Evolutionary conservation across 768 basidiomycete species (phyloP).

Genomic region (Mycena metata): DNA sequence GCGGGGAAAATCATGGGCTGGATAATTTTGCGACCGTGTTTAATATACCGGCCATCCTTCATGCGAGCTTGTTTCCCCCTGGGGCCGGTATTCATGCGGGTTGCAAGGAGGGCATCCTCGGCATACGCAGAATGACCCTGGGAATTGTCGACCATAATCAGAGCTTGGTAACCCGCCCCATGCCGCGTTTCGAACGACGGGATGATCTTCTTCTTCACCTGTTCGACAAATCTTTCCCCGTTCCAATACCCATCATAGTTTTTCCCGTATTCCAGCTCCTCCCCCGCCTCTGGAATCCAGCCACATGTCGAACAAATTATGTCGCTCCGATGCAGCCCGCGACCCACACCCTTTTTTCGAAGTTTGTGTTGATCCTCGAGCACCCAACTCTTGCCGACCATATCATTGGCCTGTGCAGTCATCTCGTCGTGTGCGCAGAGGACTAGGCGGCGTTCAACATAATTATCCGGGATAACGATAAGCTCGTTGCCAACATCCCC

Average conservation of each 20-base stretch:
- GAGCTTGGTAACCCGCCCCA: conserved; percentile 48
- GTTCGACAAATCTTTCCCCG: conserved; percentile 40
- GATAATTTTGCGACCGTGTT: background rate
- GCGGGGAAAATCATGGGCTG: background rate
- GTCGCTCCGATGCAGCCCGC: conserved; percentile 45
- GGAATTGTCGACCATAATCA: conserved; percentile 58
- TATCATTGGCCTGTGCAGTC: conserved; percentile 57
- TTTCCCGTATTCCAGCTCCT: conserved; percentile 47
- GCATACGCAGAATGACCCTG: conserved; percentile 57
- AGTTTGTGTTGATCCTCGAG: conserved; percentile 40
- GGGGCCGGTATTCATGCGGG: conserved; percentile 53
- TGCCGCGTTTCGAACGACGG: conserved; percentile 37
- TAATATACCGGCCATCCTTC: background rate
- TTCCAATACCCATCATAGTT: conserved; percentile 48
- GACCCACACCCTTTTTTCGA: conserved; percentile 44
- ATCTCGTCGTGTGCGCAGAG: conserved; percentile 55
- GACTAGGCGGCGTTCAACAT: conserved; percentile 45
- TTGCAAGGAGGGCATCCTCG: conserved; percentile 50
- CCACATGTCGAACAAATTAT: conserved; percentile 43
- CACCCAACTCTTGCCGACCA: conserved; percentile 43
- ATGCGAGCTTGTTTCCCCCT: conserved; percentile 47
- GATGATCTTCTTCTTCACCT: conserved; percentile 28
- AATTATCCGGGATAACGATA: conserved; percentile 14
- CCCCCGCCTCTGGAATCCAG: conserved; percentile 37
- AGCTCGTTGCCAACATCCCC: conserved; percentile 19